These are phyloP conservation scores for Monosporozyma yasuniensis DNA, from an alignment of 805 yeast species.

Conservation along the genomic window DNA sequence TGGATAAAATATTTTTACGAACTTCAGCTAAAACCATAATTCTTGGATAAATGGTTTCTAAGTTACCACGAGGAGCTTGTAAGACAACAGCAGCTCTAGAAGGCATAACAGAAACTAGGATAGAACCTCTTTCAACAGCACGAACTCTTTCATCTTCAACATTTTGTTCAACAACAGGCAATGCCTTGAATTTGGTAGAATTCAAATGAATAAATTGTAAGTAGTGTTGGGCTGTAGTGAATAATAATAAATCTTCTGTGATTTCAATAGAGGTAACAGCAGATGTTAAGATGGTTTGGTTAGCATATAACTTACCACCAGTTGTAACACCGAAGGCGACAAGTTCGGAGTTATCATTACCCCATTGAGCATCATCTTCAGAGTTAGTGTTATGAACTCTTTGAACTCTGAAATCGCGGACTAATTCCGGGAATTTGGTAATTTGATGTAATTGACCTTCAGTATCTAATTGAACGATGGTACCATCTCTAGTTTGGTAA, in stretches of 20 bases:
- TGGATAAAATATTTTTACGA: slow-evolving; percentile 52
- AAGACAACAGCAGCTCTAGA: slow-evolving; percentile 72
- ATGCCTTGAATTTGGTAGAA: slow-evolving; percentile 33
- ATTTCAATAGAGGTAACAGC: slow-evolving; percentile 77
- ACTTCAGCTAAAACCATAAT: slow-evolving; percentile 84
- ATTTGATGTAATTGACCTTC: slow-evolving; percentile 29
- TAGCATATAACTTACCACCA: slow-evolving; percentile 66
- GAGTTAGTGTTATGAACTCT: slow-evolving; percentile 17
- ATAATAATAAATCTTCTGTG: slow-evolving; percentile 62
- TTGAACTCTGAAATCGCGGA: slow-evolving; percentile 50
- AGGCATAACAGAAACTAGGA: slow-evolving; percentile 75
- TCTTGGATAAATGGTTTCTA: slow-evolving; percentile 90
- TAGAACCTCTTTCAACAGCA: slow-evolving; percentile 83
- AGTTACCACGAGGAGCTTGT: slow-evolving; percentile 93
- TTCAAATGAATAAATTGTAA: slow-evolving; percentile 72
- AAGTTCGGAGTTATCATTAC: slow-evolving; percentile 20
- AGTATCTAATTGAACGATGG: slow-evolving; percentile 38
- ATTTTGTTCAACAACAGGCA: slow-evolving; percentile 31
- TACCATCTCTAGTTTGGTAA: slow-evolving; percentile 56
- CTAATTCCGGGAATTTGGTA: slow-evolving; percentile 58
- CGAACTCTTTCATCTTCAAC: slow-evolving; percentile 73
- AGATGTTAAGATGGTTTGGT: slow-evolving; percentile 47
- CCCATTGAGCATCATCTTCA: slow-evolving; percentile 22
- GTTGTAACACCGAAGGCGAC: slow-evolving; percentile 65
- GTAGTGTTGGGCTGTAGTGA: slow-evolving; percentile 82